Percentiles rank a stretch among this genome's conserved stretches.
phyloP scores from a whole-genome alignment of 345 rosid species.

The Isatis tinctoria region DNA sequence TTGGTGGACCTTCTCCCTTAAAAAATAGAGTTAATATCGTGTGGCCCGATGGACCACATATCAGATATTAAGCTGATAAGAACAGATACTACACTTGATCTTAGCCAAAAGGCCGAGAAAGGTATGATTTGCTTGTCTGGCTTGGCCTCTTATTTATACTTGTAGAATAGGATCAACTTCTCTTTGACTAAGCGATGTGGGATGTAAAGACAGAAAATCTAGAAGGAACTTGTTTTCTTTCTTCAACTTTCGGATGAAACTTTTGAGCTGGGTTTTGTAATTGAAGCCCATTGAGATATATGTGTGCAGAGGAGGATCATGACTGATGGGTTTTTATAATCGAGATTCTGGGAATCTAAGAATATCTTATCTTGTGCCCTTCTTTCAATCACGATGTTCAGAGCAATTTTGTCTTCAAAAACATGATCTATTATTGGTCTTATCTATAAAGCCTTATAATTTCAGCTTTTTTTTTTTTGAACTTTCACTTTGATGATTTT shows the following conservation, averaged over 20 bases:
- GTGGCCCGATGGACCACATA: constrained; percentile 31
- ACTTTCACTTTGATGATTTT: background rate
- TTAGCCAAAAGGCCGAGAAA: constrained; percentile 77
- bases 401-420: background rate
- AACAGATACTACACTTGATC: constrained; percentile 68
- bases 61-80: constrained; percentile 66
- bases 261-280: background rate
- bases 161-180: background rate
- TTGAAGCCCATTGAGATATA: background rate
- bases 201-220: background rate
- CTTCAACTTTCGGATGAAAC: background rate
- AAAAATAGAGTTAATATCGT: constrained; percentile 33
- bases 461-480: too few species aligned
- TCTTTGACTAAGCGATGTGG: background rate
- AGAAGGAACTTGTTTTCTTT: background rate
- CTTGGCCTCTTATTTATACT: background rate
- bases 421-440: background rate
- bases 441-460: background rate
- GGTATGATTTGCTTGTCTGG: constrained; percentile 15
- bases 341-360: background rate
- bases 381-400: background rate
- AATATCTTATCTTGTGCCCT: background rate
- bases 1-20: background rate
- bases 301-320: background rate
- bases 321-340: background rate